These are phyloP conservation scores for Didymellaceae sp. DNA, from an alignment of 2,329 filamentous ascomycete genomes.

Conservation along the genomic window DNA sequence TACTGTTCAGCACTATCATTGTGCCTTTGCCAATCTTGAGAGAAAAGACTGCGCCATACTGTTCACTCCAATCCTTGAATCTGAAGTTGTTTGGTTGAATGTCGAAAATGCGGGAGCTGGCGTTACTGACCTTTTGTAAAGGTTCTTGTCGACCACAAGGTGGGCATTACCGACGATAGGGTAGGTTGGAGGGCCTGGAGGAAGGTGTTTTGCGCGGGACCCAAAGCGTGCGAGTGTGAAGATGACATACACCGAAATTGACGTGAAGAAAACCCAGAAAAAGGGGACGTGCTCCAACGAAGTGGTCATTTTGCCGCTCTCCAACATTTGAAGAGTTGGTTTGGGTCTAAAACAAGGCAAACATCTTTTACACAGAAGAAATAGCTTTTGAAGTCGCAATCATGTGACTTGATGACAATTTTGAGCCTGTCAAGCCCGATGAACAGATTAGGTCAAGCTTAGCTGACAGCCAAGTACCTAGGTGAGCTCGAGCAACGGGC, in stretches of 20 bases:
- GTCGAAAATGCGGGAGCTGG: not conserved
- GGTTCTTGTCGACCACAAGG: slow-evolving; percentile 23
- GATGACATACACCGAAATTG: slow-evolving; percentile 13
- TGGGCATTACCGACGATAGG: slow-evolving; percentile 38
- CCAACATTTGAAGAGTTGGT: no score
- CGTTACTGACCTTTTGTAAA: slow-evolving; percentile 23
- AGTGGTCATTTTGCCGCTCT: no score
- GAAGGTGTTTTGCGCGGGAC: slow-evolving; percentile 32
- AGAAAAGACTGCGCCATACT: slow-evolving; percentile 28
- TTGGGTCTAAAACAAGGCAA: no score
- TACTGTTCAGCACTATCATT: slow-evolving; percentile 28
- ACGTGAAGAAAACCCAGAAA: not conserved
- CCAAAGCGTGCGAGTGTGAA: slow-evolving; percentile 31
- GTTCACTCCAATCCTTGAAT: slow-evolving; percentile 29
- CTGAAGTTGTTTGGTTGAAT: slow-evolving; percentile 6
- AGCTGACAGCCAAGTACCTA: no score
- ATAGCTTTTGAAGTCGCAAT: no score
- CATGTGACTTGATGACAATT: no score
- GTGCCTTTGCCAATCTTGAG: slow-evolving; percentile 29
- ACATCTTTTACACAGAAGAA: no score
- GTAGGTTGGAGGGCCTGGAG: slow-evolving; percentile 35
- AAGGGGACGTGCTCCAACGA: not conserved
- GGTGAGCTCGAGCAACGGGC: no score
- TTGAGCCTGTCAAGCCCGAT: no score
- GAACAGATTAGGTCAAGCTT: no score